Percentiles rank a stretch among this genome's conserved stretches.
Evolutionary conservation across 2,329 filamentous ascomycete species (phyloP).

Genomic region (Coleophoma crateriformis): DNA sequence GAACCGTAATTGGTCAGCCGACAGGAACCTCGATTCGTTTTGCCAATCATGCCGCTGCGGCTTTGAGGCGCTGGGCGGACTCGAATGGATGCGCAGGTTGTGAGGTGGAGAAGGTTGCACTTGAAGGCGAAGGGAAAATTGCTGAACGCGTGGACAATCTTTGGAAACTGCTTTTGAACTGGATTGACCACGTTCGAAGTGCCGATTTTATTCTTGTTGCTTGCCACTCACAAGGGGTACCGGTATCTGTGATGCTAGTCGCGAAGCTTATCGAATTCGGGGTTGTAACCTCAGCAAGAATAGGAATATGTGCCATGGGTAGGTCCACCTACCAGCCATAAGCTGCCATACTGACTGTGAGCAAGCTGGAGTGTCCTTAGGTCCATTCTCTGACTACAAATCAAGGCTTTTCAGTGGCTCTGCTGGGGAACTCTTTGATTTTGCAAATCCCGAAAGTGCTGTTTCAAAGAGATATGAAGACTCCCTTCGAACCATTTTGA

Average conservation of each 20-base stretch:
- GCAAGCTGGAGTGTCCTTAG: conserved; percentile 86
- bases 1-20: conserved; percentile 89
- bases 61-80: conserved; percentile 79
- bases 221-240: conserved; percentile 93
- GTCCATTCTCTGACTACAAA: conserved; percentile 88
- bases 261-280: conserved; percentile 90
- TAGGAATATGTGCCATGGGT: conserved; percentile 80
- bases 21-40: conserved; percentile 95
- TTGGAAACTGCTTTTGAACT: conserved; percentile 92
- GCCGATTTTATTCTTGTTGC: conserved; percentile 91
- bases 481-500: conserved; percentile 67
- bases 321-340: conserved; percentile 15
- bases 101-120: conserved; percentile 86
- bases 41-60: conserved; percentile 77
- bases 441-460: conserved; percentile 73
- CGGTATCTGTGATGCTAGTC: conserved; percentile 85
- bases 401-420: conserved; percentile 84
- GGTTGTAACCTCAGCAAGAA: conserved; percentile 67
- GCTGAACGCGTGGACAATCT: conserved; percentile 83
- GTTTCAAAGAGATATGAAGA: conserved; percentile 78
- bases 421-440: conserved; percentile 93
- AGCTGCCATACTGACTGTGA: neutral
- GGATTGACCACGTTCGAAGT: conserved; percentile 82
- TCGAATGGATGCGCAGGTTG: conserved; percentile 65
- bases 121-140: conserved; percentile 93